Evolutionary conservation across 1,284 basidiomycete genomes (phyloP).

Genomic region (Jaminaea rosea): DNA sequence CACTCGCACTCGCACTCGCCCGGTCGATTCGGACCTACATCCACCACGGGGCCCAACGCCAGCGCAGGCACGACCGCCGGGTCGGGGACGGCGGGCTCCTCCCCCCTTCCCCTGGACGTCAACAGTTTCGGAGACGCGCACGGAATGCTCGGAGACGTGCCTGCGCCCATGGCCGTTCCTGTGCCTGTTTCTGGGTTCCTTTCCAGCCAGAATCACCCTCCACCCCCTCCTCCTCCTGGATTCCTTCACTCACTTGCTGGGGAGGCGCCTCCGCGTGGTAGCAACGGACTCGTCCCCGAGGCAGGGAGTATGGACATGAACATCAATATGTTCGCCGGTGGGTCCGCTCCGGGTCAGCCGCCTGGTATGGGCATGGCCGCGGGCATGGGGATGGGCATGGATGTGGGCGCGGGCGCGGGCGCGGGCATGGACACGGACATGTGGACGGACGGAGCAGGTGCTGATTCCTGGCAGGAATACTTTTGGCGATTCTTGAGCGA

Average conservation of each 20-base stretch:
- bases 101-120: neutral
- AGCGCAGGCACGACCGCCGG: neutral
- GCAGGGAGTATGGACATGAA: too few relatives aligned
- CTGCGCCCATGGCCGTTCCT: too few relatives aligned
- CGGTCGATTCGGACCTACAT: neutral
- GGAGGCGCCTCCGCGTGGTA: neutral
- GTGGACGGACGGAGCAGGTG: neutral
- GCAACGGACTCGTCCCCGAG: too few relatives aligned
- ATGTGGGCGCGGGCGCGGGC: neutral
- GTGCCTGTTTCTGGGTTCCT: neutral
- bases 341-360: neutral
- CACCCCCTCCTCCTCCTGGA: neutral
- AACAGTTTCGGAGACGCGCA: neutral
- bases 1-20: neutral
- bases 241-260: too few relatives aligned
- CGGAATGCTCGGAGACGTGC: neutral
- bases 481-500: too few relatives aligned
- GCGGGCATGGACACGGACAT: neutral
- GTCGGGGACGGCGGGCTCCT: neutral
- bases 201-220: neutral
- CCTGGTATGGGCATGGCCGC: neutral
- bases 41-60: neutral
- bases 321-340: neutral
- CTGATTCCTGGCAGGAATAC: constrained; percentile 1
- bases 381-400: neutral